Evolutionary conservation across 257 asterid species (phyloP).

Genomic region (Solanum bulbocastanum): DNA sequence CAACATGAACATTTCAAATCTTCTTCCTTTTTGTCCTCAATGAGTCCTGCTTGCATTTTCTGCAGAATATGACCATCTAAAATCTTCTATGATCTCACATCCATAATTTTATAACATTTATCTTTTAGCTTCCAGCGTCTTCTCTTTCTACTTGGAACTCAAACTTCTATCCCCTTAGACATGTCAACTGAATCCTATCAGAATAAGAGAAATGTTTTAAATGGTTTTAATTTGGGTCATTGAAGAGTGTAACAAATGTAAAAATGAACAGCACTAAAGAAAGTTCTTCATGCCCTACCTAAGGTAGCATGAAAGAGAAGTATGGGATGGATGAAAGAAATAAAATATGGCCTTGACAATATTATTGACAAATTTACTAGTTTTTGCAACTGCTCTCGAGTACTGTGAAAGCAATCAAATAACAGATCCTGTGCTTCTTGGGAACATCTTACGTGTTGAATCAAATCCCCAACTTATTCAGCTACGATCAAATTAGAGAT

Average conservation of each 20-base stretch:
- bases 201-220: neutral
- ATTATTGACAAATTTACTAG: neutral
- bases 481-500: neutral
- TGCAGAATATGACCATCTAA: neutral
- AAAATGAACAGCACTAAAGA: neutral
- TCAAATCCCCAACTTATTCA: neutral
- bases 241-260: neutral
- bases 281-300: neutral
- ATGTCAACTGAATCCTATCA: neutral
- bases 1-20: neutral
- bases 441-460: neutral
- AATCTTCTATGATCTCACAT: neutral
- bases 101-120: neutral
- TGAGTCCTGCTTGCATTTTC: neutral
- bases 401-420: neutral
- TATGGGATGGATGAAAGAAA: neutral
- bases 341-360: neutral
- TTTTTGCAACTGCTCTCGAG: neutral
- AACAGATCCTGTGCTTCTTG: neutral
- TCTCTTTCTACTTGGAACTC: neutral
- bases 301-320: neutral
- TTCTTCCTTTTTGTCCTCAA: neutral
- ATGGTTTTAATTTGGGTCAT: neutral
- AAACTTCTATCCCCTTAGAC: neutral
- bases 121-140: neutral